Percentiles rank a stretch among this genome's conserved stretches.
phyloP scores from a whole-genome alignment of 2,329 filamentous ascomycete genomes.

The Ceratocystis colombiana region DNA sequence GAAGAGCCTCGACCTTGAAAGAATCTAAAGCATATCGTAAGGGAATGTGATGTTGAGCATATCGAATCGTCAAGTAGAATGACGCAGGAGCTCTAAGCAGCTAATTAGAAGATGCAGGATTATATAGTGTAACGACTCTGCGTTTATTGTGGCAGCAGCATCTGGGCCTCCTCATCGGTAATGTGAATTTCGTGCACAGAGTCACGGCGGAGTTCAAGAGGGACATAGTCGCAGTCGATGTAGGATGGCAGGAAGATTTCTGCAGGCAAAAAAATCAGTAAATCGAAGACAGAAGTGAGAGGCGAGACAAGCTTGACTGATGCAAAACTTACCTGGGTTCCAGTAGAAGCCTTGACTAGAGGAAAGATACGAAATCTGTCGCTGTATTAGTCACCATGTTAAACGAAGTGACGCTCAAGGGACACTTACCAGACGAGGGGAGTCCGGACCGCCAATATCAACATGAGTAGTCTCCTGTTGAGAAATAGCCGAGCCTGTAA shows the following conservation, averaged over 20 bases:
- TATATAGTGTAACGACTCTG: background rate
- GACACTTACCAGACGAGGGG: slow-evolving; percentile 59
- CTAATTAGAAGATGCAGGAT: background rate
- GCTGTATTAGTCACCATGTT: background rate
- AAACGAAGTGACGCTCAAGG: background rate
- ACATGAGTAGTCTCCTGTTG: slow-evolving; percentile 71
- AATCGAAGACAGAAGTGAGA: background rate
- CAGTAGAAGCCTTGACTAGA: slow-evolving; percentile 72
- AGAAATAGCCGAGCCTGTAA: slow-evolving; percentile 56
- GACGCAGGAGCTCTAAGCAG: background rate
- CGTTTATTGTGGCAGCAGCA: slow-evolving; percentile 54
- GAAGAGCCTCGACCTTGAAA: background rate
- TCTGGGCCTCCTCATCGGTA: slow-evolving; percentile 64
- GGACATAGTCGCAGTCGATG: slow-evolving; percentile 61
- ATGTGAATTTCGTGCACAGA: slow-evolving; percentile 68
- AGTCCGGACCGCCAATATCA: slow-evolving; percentile 64
- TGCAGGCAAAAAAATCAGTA: slow-evolving; percentile 30
- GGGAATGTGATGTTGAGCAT: slow-evolving; percentile 7
- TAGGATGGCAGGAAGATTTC: slow-evolving; percentile 77
- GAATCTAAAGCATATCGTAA: background rate
- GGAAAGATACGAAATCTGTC: slow-evolving; percentile 67
- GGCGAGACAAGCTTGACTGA: background rate
- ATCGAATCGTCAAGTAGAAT: background rate
- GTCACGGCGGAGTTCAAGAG: slow-evolving; percentile 64
- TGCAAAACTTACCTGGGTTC: slow-evolving; percentile 55